Conservation (phyloP, 345 rosid species). For the Carallia brachiata region DNA sequence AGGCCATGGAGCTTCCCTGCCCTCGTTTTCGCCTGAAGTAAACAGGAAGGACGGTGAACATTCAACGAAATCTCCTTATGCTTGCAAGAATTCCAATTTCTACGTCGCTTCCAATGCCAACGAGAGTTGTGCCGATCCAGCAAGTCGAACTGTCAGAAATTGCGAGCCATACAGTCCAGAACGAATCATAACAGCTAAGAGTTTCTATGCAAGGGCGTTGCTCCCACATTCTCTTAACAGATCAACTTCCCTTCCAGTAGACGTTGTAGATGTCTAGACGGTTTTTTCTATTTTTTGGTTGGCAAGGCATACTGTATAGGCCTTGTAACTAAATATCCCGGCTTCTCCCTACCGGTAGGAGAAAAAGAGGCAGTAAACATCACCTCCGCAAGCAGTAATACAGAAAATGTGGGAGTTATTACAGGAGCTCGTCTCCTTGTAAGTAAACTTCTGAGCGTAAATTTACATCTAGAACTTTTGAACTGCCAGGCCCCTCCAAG, state of each 20-base stretch:
- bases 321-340: neutral
- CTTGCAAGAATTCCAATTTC: slow-evolving; percentile 12
- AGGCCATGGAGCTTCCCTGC: slow-evolving; percentile 11
- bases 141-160: slow-evolving; percentile 14
- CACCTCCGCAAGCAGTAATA: slow-evolving; percentile 16
- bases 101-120: slow-evolving; percentile 9
- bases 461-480: slow-evolving; percentile 7
- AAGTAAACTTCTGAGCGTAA: slow-evolving; percentile 2
- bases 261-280: slow-evolving; percentile 62
- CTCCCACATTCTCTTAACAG: slow-evolving; percentile 60
- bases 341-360: neutral
- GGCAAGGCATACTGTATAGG: neutral
- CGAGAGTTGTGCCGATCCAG: slow-evolving; percentile 21
- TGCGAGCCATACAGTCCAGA: slow-evolving; percentile 33
- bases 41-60: slow-evolving; percentile 15
- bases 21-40: slow-evolving; percentile 12
- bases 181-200: slow-evolving; percentile 32
- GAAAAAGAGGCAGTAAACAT: slow-evolving; percentile 7
- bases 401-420: neutral
- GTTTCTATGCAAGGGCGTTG: slow-evolving; percentile 37
- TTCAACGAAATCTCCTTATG: slow-evolving; percentile 10
- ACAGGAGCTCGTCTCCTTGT: neutral
- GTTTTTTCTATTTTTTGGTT: too few species aligned
- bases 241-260: slow-evolving; percentile 87
- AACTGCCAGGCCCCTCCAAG: neutral